These are phyloP conservation scores for Apophysomyces ossiformis DNA, from an alignment of 371 early-diverging fungal species.

Conservation along the genomic window DNA sequence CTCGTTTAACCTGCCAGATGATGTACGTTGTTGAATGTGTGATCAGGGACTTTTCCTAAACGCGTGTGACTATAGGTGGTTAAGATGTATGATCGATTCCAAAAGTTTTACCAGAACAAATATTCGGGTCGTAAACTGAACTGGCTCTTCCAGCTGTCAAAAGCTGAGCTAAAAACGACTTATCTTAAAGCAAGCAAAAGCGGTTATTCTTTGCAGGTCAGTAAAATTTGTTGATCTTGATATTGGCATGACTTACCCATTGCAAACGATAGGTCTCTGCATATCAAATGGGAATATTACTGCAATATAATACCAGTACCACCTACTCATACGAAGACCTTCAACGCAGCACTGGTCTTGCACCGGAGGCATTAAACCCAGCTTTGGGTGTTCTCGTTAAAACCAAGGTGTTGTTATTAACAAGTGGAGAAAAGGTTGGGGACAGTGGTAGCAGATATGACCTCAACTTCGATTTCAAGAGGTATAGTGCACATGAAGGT, in stretches of 20 bases:
- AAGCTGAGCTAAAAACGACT: conserved; percentile 87
- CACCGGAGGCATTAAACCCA: conserved; percentile 67
- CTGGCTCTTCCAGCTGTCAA: conserved; percentile 91
- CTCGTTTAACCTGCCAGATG: conserved; percentile 83
- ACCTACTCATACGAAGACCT: conserved; percentile 72
- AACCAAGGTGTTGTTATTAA: conserved; percentile 73
- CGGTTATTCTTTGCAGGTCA: conserved; percentile 73
- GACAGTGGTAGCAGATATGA: conserved; percentile 62
- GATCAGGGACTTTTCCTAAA: neutral
- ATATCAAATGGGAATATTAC: conserved; percentile 90
- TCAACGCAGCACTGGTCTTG: conserved; percentile 70
- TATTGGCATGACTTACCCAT: neutral
- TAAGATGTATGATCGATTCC: conserved; percentile 81
- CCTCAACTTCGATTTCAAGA: conserved; percentile 88
- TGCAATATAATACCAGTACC: conserved; percentile 78
- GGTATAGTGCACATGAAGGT: conserved; percentile 30
- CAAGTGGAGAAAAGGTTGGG: conserved; percentile 56
- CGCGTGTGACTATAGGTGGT: conserved; percentile 49
- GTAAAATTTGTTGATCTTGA: no score
- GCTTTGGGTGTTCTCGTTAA: conserved; percentile 81
- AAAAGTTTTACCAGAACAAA: conserved; percentile 81
- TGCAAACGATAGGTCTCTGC: conserved; percentile 61
- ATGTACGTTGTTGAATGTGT: conserved; percentile 44
- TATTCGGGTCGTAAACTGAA: conserved; percentile 86
- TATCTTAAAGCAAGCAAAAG: conserved; percentile 73